Evolutionary conservation across 148 eudicot genomes (phyloP).

Genomic region (Cornus florida): DNA sequence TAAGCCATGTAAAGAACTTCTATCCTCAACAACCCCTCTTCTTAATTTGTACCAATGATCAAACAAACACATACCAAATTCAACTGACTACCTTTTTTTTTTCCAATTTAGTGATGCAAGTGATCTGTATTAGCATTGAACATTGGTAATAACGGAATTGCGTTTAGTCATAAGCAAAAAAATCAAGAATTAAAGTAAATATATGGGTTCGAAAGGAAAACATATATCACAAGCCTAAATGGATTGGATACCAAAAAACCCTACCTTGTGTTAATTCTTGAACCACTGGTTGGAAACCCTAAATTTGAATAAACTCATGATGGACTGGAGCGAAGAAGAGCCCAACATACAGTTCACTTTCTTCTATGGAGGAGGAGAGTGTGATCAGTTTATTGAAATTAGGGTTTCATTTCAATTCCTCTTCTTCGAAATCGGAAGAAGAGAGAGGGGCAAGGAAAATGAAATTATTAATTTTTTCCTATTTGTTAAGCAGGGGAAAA

Average conservation of each 20-base stretch:
- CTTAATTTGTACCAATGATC: neutral
- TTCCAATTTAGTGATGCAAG: neutral
- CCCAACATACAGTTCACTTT: neutral
- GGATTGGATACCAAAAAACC: neutral
- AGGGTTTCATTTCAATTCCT: slow-evolving; percentile 4
- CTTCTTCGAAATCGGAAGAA: neutral
- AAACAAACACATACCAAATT: slow-evolving; percentile 2
- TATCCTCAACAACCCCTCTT: no score
- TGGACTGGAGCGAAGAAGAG: neutral
- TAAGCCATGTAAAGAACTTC: no score
- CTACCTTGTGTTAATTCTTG: neutral
- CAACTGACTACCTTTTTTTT: neutral
- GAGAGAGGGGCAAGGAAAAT: neutral
- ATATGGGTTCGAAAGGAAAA: neutral
- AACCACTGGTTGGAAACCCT: neutral
- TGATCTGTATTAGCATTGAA: neutral
- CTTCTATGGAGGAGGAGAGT: neutral
- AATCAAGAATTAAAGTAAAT: neutral
- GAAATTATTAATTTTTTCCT: neutral
- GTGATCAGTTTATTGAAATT: neutral
- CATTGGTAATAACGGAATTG: no score
- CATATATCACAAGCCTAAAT: neutral
- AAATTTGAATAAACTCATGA: neutral
- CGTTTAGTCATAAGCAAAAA: neutral
- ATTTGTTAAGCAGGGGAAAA: neutral